These are phyloP conservation scores for Cryptococcus hybrid DNA, from an alignment of 1,284 basidiomycete species.

Conservation along the genomic window DNA sequence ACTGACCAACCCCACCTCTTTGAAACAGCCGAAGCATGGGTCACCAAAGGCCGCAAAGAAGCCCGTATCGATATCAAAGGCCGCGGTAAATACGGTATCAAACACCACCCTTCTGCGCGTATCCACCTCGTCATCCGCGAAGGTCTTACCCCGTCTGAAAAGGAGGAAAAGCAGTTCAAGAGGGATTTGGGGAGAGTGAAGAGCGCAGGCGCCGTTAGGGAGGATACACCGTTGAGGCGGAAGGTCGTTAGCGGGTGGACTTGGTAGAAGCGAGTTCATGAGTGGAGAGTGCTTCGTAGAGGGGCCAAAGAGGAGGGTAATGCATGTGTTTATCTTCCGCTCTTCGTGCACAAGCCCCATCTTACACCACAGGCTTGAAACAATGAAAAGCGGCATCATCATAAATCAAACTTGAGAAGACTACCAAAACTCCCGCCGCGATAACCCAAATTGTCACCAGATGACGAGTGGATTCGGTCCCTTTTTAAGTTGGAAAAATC, in stretches of 20 bases:
- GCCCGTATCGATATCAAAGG: conserved; percentile 81
- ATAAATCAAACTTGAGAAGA: too few species aligned
- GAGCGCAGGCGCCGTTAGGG: conserved; percentile 71
- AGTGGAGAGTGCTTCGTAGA: too few species aligned
- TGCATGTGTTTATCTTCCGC: too few species aligned
- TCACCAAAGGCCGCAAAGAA: conserved; percentile 74
- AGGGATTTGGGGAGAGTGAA: conserved; percentile 72
- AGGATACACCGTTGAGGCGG: conserved; percentile 75
- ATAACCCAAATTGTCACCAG: too few species aligned
- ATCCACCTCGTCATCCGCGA: conserved; percentile 77
- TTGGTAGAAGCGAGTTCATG: conserved; percentile 59
- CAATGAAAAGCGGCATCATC: too few species aligned
- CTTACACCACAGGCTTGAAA: too few species aligned
- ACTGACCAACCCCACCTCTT: background rate
- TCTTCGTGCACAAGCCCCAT: too few species aligned
- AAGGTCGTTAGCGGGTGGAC: conserved; percentile 65
- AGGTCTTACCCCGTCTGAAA: conserved; percentile 74
- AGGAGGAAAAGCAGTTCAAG: conserved; percentile 61
- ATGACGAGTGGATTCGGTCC: too few species aligned
- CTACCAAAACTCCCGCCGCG: too few species aligned
- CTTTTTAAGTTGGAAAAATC: too few species aligned
- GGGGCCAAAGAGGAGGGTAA: too few species aligned
- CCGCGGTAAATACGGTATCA: conserved; percentile 75
- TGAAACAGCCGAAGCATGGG: conserved; percentile 80
- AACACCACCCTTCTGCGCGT: conserved; percentile 72